Evolutionary conservation across 108 stramenopile species (phyloP), one percentile per base, ranked within the genome.

Genomic region (Nitzschia putrida): DNA sequence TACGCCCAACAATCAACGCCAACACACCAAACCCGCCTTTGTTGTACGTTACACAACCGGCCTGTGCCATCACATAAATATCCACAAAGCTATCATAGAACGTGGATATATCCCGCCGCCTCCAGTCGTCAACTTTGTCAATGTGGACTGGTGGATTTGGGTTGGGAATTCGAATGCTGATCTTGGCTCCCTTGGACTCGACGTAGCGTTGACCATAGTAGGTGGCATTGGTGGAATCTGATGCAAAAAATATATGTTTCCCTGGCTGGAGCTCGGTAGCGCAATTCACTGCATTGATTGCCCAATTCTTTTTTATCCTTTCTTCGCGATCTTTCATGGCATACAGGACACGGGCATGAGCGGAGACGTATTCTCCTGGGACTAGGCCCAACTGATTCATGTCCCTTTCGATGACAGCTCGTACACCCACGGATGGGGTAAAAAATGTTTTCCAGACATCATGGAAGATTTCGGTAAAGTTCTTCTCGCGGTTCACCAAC

Each of bases 321-420:
- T 57, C 26, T 11, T 53, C 50, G 26, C 72, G 58, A n/a, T 50
- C 38, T 9, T 38, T n/a, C 8, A 57, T 23, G 42, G 23, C 68
- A 57, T 82, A 85, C 49, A 73, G 45, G 16, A 78, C 78, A 25
- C 85, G 68, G 26, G 80, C 25, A 40, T 85, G 85, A 2, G 78
- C 67, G 11, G 64, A 74, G 26, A 59, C 64, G 53, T 85, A 85
- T 3, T 78, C 29, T 16, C 70, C 64, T 12, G 75, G 71, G 14
- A 66, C 53, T 23, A 85, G 40, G 14, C 76, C 74, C 21, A 80
- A 41, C 13, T 38, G 25, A 0, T 52, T 21, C 64, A 75, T 57
- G 11, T 68, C 53, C 4, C 53, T 18, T 41, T 67, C 68, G 37
- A 84, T 50, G 0, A 56, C 39, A 0, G 25, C 18, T 0, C 66